phyloP scores from a whole-genome alignment of 2,329 filamentous ascomycete genomes.

The Monilinia fructicola region DNA sequence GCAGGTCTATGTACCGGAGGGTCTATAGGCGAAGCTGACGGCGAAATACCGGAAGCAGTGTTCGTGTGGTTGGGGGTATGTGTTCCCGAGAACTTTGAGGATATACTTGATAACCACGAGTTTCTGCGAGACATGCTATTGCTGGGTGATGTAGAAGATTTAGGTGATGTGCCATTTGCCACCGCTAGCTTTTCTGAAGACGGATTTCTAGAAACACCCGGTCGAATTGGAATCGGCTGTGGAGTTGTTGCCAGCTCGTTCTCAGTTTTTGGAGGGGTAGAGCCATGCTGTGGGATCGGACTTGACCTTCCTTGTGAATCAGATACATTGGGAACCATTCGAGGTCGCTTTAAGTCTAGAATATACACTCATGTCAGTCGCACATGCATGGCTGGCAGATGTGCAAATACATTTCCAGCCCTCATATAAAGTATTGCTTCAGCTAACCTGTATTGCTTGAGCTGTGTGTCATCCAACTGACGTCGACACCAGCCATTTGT shows the following conservation, averaged over 20 bases:
- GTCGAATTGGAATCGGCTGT: constrained; percentile 27
- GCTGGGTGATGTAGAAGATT: constrained; percentile 31
- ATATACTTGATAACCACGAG: constrained; percentile 93
- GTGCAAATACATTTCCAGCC: constrained; percentile 29
- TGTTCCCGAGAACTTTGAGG: constrained; percentile 75
- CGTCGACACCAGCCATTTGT: constrained; percentile 40
- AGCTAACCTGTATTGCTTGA: constrained; percentile 38
- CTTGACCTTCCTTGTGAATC: constrained; percentile 7
- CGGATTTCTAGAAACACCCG: constrained; percentile 32
- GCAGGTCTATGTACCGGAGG: constrained; percentile 38
- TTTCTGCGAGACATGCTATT: constrained; percentile 49
- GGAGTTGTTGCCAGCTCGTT: constrained; percentile 8
- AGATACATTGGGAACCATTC: constrained; percentile 12
- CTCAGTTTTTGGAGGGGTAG: constrained; percentile 11
- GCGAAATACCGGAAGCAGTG: constrained; percentile 35
- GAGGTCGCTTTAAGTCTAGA: constrained; percentile 19
- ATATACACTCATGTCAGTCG: constrained; percentile 6
- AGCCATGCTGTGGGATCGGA: constrained; percentile 10
- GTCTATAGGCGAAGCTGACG: constrained; percentile 37
- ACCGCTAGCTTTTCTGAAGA: constrained; percentile 35
- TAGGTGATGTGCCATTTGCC: constrained; percentile 34
- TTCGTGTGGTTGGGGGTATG: constrained; percentile 36
- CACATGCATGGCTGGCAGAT: neutral
- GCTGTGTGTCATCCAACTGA: constrained; percentile 41
- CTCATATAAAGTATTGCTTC: constrained; percentile 29